Evolutionary conservation across 345 rosid genomes (phyloP), one percentile per base, ranked within the genome.

Genomic region (Eutrema yunnanense): DNA sequence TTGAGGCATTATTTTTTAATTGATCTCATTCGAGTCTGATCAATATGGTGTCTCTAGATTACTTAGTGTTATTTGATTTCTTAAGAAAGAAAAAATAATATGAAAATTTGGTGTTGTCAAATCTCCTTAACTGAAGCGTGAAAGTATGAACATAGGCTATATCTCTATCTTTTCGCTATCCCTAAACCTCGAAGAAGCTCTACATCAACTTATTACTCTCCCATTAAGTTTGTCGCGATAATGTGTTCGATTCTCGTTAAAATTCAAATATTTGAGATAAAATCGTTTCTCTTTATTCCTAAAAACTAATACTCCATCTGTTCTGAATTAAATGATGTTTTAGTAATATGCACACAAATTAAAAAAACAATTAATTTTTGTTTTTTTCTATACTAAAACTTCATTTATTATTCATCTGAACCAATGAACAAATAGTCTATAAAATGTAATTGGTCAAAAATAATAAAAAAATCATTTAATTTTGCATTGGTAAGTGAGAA

Each of bases 61-160:
- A 22, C 26, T 22, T 22, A 22, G 26, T 22, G 26, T 22, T 22
- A 22, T 22, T 22, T 22, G 26, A 22, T 22, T 22, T 22, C 26
- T 22, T 22, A 22, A 22, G 26, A 22, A 22, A 22, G 26, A 22
- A 22, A 19, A 19, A 19, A 19, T 67, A 26, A 19, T 53, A 36
- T 62, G 52, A 50, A 68, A 46, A 55, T 47, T 27, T 76, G 71
- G 80, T 70, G 75, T 47, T 76, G 75, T 76, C 80, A 76, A 76
- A 76, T 76, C 75, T 64, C 66, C 75, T 37, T 27, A 69, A 49
- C 40, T 30, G 57, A 76, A 70, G 80, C 72, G 72, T 70, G 80
- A 64, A 48, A 56, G 70, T 76, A 63, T 66, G 61, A 61, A 63
- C 66, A 76, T 62, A 63, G 75, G 47, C 75, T 48, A 55, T 47